Percentiles rank a stretch among this genome's conserved stretches.
phyloP scores from a whole-genome alignment of 176 grass and related monocot genomes.

The Elymus sibiricus region DNA sequence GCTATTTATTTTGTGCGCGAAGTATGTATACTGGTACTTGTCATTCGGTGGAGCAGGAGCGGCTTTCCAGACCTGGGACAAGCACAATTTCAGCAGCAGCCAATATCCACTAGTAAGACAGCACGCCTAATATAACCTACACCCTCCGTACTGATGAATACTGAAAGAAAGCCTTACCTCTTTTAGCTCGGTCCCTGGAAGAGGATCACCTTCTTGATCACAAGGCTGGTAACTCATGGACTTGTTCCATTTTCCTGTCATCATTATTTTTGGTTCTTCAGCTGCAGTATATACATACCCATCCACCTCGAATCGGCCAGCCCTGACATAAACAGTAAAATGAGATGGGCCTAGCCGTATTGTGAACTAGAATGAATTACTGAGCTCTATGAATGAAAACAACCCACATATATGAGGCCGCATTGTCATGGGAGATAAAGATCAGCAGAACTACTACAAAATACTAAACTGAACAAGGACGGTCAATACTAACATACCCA shows the following conservation, averaged over 20 bases:
- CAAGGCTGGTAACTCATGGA: constrained; percentile 89
- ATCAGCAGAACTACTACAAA: background rate
- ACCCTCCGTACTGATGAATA: background rate
- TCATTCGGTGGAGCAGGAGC: constrained; percentile 64
- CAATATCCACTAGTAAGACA: background rate
- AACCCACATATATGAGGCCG: background rate
- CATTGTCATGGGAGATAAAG: constrained; percentile 10
- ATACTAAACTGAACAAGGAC: background rate
- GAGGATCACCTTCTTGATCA: constrained; percentile 89
- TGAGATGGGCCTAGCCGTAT: background rate
- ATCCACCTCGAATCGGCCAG: constrained; percentile 87
- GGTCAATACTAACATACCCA: constrained; percentile 50
- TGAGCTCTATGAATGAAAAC: background rate
- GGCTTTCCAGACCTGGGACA: constrained; percentile 66
- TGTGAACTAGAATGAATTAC: background rate
- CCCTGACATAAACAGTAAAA: constrained; percentile 44
- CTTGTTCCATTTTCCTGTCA: constrained; percentile 90
- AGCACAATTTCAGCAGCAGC: constrained; percentile 6
- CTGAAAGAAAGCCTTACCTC: constrained; percentile 44
- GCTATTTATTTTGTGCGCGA: constrained; percentile 92
- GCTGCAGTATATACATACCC: constrained; percentile 88
- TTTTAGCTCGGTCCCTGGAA: constrained; percentile 72
- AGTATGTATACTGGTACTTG: constrained; percentile 92
- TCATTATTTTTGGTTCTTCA: constrained; percentile 92
- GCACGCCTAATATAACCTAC: background rate